A percentile compares a stretch with the other conserved stretches of the same genome.
phyloP scores from a whole-genome alignment of 2,329 filamentous ascomycete genomes.

The Metarhizium rileyi region DNA sequence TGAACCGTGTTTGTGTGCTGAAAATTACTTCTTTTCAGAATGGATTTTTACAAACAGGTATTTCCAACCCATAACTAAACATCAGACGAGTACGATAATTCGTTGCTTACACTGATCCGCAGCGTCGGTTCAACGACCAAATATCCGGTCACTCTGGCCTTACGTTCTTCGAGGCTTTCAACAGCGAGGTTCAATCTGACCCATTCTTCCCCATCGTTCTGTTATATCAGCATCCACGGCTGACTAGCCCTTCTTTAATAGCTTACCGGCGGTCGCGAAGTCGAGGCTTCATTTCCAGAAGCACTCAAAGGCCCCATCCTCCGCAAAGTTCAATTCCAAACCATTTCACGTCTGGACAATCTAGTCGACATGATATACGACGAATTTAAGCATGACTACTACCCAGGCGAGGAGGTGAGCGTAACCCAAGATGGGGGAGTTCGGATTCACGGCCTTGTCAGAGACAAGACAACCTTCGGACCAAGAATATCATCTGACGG shows the following conservation, averaged over 20 bases:
- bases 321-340: slow-evolving; percentile 84
- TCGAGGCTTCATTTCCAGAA: slow-evolving; percentile 87
- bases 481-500: slow-evolving; percentile 53
- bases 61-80: background rate
- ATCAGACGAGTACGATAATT: background rate
- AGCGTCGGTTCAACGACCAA: slow-evolving; percentile 89
- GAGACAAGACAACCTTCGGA: slow-evolving; percentile 76
- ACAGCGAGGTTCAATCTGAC: slow-evolving; percentile 63
- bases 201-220: background rate
- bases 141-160: slow-evolving; percentile 89
- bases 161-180: slow-evolving; percentile 84
- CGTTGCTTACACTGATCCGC: slow-evolving; percentile 8
- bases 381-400: slow-evolving; percentile 83
- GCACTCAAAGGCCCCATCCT: slow-evolving; percentile 83
- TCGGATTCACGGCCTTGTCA: slow-evolving; percentile 61
- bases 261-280: slow-evolving; percentile 73
- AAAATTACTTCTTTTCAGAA: slow-evolving; percentile 36
- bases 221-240: too few species aligned
- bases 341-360: slow-evolving; percentile 79
- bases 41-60: slow-evolving; percentile 91
- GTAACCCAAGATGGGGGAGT: slow-evolving; percentile 62
- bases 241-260: too few species aligned
- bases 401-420: slow-evolving; percentile 75
- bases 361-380: slow-evolving; percentile 59
- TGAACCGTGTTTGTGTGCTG: background rate